These are phyloP conservation scores for Rehmannia glutinosa DNA, from an alignment of 257 asterid species.

Conservation along the genomic window DNA sequence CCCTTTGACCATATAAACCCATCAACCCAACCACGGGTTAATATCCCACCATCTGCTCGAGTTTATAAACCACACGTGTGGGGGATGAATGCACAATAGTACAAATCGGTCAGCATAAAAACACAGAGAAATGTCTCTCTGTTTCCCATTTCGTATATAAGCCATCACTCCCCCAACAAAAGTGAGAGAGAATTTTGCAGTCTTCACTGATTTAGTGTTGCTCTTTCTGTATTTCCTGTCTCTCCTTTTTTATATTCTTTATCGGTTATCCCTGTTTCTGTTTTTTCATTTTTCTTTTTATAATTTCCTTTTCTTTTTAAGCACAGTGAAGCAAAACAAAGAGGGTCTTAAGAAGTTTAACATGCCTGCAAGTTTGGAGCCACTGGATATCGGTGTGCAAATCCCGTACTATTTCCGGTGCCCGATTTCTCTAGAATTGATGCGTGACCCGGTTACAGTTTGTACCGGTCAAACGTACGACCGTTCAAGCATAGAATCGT, in stretches of 20 bases:
- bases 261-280: too few species aligned
- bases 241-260: background rate
- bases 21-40: constrained; percentile 40
- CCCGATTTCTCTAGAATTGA: constrained; percentile 86
- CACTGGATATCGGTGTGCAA: constrained; percentile 69
- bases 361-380: constrained; percentile 75
- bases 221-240: constrained; percentile 17
- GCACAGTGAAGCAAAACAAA: too few species aligned
- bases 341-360: constrained; percentile 20
- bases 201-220: constrained; percentile 21
- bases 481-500: constrained; percentile 87
- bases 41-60: background rate
- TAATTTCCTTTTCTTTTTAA: too few species aligned
- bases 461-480: constrained; percentile 97
- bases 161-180: constrained; percentile 35
- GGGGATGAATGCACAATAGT: constrained; percentile 20
- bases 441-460: constrained; percentile 93
- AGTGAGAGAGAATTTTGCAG: constrained; percentile 43
- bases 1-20: constrained; percentile 20
- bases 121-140: constrained; percentile 49
- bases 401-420: constrained; percentile 95
- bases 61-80: constrained; percentile 54
- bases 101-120: constrained; percentile 43
- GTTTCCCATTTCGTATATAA: constrained; percentile 42
- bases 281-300: too few species aligned